Percentiles rank a stretch among this genome's conserved stretches.
Conservation (phyloP, 2,329 filamentous ascomycete species). For the Botrytis porri region DNA sequence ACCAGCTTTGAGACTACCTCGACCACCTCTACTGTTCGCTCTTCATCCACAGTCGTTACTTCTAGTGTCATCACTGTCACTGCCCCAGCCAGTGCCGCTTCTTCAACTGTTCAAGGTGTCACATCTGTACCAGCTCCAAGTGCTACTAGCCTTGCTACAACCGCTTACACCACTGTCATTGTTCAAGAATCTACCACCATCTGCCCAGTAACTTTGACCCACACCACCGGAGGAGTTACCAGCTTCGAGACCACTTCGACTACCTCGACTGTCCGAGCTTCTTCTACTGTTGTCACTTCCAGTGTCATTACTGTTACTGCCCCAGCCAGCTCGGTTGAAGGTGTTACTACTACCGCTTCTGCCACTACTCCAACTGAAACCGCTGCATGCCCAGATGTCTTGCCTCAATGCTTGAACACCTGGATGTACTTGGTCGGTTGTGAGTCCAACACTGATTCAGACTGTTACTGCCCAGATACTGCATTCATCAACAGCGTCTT, state of each 20-base stretch:
- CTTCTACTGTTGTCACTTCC: slow-evolving; percentile 29
- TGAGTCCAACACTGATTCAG: slow-evolving; percentile 75
- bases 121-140: background rate
- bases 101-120: background rate
- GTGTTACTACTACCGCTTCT: slow-evolving; percentile 22
- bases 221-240: slow-evolving; percentile 25
- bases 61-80: background rate
- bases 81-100: background rate
- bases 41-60: slow-evolving; percentile 36
- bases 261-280: slow-evolving; percentile 39
- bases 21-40: slow-evolving; percentile 37
- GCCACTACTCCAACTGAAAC: slow-evolving; percentile 43
- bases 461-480: slow-evolving; percentile 82
- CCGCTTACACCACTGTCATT: slow-evolving; percentile 30
- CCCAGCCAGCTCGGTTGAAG: slow-evolving; percentile 11
- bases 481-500: slow-evolving; percentile 78
- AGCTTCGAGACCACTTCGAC: slow-evolving; percentile 30
- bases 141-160: slow-evolving; percentile 18
- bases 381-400: slow-evolving; percentile 55
- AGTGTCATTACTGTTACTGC: slow-evolving; percentile 25
- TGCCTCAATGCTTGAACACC: slow-evolving; percentile 89
- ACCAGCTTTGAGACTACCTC: slow-evolving; percentile 14
- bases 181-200: slow-evolving; percentile 33
- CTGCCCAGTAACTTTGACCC: slow-evolving; percentile 35
- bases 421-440: slow-evolving; percentile 76